Percentiles rank a stretch among this genome's conserved stretches.
Conservation (phyloP, 345 rosid species). For the Punica granatum region DNA sequence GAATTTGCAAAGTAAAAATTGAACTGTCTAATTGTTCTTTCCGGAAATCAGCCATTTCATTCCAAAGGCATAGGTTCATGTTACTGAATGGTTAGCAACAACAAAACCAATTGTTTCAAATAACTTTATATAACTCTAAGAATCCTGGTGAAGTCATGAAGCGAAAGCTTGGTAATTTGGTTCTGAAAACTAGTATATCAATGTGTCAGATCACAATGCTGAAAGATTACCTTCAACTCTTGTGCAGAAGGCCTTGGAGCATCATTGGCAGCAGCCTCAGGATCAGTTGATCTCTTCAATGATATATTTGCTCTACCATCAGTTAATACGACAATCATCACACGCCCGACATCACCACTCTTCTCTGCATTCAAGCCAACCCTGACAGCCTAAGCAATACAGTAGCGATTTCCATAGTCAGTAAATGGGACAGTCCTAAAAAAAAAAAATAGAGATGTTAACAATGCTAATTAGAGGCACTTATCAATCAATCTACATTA, state of each 20-base stretch:
- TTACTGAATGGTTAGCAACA: no score
- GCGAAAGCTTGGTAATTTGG: not conserved
- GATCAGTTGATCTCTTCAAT: constrained; percentile 82
- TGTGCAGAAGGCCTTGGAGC: constrained; percentile 78
- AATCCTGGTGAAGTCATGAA: not conserved
- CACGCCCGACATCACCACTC: constrained; percentile 92
- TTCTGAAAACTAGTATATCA: not conserved
- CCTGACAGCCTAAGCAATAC: constrained; percentile 60
- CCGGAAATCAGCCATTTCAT: no score
- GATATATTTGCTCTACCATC: constrained; percentile 96
- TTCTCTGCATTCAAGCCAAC: constrained; percentile 97
- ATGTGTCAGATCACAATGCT: not conserved
- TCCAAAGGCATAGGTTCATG: no score
- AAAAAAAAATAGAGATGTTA: not conserved
- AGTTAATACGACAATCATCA: constrained; percentile 92
- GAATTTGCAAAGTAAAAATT: not conserved
- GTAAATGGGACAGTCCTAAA: not conserved
- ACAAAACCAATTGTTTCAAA: not conserved
- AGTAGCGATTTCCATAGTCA: not conserved
- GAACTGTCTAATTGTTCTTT: not conserved
- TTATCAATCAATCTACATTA: constrained; percentile 16
- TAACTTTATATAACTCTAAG: not conserved
- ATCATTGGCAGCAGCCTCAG: constrained; percentile 60
- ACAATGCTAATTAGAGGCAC: not conserved
- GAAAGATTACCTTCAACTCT: constrained; percentile 67